Evolutionary conservation across 192 early-diverging fungal species (phyloP).

Genomic region (Coemansia sp.): DNA sequence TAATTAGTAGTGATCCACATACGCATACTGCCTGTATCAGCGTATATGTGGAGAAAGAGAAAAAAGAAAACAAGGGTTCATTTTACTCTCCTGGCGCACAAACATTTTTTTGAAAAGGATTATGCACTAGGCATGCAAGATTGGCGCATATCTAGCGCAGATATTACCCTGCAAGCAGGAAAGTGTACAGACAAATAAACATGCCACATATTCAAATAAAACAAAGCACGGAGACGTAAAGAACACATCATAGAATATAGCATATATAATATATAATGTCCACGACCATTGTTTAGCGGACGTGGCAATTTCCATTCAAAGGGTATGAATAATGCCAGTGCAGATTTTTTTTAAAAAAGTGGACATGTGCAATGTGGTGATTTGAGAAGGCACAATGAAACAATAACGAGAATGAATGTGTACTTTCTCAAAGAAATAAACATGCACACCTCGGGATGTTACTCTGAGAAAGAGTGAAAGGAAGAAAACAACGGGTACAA

Average conservation of each 20-base stretch:
- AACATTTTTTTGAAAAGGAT: neutral
- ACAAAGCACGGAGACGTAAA: too few species aligned
- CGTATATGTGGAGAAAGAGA: neutral
- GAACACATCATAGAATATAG: neutral
- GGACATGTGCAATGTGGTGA: conserved; percentile 1
- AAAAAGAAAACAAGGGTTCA: neutral
- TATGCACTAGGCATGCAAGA: conserved; percentile 8
- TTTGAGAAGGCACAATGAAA: neutral
- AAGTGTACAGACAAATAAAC: neutral
- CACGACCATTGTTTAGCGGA: neutral
- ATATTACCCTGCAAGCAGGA: neutral
- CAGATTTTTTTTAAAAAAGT: neutral
- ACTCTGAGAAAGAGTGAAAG: neutral
- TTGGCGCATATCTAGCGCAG: conserved; percentile 5
- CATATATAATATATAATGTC: neutral
- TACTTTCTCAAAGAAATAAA: neutral
- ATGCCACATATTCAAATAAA: neutral
- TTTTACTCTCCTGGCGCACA: neutral
- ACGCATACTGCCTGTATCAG: neutral
- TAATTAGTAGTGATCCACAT: neutral
- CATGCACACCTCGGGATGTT: neutral
- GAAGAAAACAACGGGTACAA: neutral
- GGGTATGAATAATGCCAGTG: neutral
- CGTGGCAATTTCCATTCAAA: neutral
- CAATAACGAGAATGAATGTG: neutral